Evolutionary conservation across 2,329 filamentous ascomycete genomes (phyloP).

Genomic region (Tolypocladium guangdongense): DNA sequence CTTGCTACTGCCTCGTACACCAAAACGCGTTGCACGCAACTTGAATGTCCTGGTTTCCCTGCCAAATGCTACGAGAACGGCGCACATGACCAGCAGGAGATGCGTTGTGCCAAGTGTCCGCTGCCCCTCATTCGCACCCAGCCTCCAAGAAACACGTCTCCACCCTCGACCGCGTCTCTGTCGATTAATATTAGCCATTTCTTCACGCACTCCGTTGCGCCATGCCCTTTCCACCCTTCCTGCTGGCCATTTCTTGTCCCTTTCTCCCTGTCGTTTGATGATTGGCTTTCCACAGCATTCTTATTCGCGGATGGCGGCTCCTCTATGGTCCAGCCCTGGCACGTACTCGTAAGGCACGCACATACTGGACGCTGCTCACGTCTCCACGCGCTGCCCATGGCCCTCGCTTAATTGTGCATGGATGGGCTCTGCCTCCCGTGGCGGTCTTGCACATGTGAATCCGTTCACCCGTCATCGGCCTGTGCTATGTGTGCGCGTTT

Average conservation of each 20-base stretch:
- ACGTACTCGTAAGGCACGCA: too few relatives aligned
- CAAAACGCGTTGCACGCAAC: background rate
- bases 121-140: background rate
- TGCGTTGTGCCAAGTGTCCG: background rate
- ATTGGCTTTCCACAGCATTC: background rate
- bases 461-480: background rate
- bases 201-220: background rate
- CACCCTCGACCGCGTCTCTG: background rate
- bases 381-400: background rate
- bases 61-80: background rate
- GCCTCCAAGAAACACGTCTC: slow-evolving; percentile 1
- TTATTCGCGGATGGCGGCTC: background rate
- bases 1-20: background rate
- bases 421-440: background rate
- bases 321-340: too few relatives aligned
- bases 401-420: background rate
- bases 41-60: background rate
- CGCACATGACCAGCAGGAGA: background rate
- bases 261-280: background rate
- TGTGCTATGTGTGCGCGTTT: background rate
- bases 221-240: background rate
- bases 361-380: background rate
- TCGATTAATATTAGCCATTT: background rate
- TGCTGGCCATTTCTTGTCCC: background rate
- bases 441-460: background rate